Evolutionary conservation across 352 stramenopile genomes (phyloP).

Genomic region (Phytophthora sp.): DNA sequence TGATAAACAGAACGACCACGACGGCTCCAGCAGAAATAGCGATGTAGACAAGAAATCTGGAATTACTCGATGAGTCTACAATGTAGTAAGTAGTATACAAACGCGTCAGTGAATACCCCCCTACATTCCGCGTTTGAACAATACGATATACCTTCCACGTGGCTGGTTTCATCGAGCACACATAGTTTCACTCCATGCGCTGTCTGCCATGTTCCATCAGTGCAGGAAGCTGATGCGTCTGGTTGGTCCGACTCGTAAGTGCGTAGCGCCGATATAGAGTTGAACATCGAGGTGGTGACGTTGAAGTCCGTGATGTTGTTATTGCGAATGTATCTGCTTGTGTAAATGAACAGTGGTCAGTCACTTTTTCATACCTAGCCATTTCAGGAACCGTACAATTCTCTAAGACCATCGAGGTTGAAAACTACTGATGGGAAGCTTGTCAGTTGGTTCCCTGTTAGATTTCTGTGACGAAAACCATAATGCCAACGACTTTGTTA

Average conservation of each 20-base stretch:
- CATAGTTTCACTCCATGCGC: conserved; percentile 38
- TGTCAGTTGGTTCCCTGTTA: conserved; percentile 39
- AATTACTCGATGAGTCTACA: conserved; percentile 16
- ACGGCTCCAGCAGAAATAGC: conserved; percentile 15
- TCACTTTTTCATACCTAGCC: too few relatives aligned
- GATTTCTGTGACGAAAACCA: conserved; percentile 37
- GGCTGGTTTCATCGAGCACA: conserved; percentile 20
- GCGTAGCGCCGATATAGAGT: conserved; percentile 14
- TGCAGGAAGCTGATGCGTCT: conserved; percentile 19
- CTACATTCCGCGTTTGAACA: too few relatives aligned
- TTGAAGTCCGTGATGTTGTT: conserved; percentile 49
- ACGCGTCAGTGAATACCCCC: too few relatives aligned
- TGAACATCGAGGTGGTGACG: conserved; percentile 17
- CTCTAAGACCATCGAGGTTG: conserved; percentile 31
- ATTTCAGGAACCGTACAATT: conserved; percentile 21
- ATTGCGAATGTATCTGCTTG: conserved; percentile 36
- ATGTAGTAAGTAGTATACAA: not conserved
- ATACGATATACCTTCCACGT: conserved; percentile 13
- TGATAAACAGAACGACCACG: conserved; percentile 17
- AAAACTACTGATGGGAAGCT: conserved; percentile 36
- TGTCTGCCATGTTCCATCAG: conserved; percentile 27
- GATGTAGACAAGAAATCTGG: conserved; percentile 25
- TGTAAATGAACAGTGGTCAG: not conserved
- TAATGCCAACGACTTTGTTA: not conserved
- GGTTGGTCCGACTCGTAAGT: conserved; percentile 37